Percentiles rank a stretch among this genome's conserved stretches.
These are phyloP conservation scores for Trichocomaceae sp. DNA, from an alignment of 2,329 filamentous ascomycete species.

Conservation along the genomic window DNA sequence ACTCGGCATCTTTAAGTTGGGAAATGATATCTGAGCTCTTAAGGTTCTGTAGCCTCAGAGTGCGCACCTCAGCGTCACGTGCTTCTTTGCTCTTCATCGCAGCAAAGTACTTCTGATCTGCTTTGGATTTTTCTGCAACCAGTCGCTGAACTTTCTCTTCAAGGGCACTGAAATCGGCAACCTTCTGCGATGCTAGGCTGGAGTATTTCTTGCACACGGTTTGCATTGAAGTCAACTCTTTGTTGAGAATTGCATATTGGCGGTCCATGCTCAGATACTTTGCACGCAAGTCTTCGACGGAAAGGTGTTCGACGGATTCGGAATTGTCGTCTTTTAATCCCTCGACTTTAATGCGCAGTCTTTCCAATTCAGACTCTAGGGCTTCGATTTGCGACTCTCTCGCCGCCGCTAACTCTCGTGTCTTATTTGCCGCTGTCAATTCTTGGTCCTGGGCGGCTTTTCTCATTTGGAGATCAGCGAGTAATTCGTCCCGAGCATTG, in stretches of 20 bases:
- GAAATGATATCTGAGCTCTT: conserved; percentile 92
- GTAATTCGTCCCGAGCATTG: conserved; percentile 73
- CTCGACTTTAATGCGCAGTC: conserved; percentile 55
- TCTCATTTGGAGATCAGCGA: conserved; percentile 72
- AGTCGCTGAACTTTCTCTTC: conserved; percentile 73
- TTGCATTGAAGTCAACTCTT: conserved; percentile 83
- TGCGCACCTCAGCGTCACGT: conserved; percentile 70
- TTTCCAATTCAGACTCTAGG: conserved; percentile 73
- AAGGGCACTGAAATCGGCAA: conserved; percentile 65
- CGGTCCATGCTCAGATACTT: conserved; percentile 69
- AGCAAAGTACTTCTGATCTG: conserved; percentile 95
- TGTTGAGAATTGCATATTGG: conserved; percentile 76
- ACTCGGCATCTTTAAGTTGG: conserved; percentile 84
- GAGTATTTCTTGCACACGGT: conserved; percentile 86
- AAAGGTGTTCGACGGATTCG: conserved; percentile 52
- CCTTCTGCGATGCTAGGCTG: conserved; percentile 76
- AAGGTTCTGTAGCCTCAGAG: conserved; percentile 71
- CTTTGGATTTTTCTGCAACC: conserved; percentile 85
- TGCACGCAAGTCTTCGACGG: conserved; percentile 63
- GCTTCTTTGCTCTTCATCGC: conserved; percentile 91
- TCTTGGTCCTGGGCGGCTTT: conserved; percentile 75
- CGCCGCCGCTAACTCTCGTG: conserved; percentile 72
- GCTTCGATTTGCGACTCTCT: conserved; percentile 74
- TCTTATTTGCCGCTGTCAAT: conserved; percentile 60
- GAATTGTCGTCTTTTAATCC: conserved; percentile 33